Evolutionary conservation across 768 basidiomycete species (phyloP), one percentile per base, ranked within the genome.

Genomic region (Ramaria rubella): DNA sequence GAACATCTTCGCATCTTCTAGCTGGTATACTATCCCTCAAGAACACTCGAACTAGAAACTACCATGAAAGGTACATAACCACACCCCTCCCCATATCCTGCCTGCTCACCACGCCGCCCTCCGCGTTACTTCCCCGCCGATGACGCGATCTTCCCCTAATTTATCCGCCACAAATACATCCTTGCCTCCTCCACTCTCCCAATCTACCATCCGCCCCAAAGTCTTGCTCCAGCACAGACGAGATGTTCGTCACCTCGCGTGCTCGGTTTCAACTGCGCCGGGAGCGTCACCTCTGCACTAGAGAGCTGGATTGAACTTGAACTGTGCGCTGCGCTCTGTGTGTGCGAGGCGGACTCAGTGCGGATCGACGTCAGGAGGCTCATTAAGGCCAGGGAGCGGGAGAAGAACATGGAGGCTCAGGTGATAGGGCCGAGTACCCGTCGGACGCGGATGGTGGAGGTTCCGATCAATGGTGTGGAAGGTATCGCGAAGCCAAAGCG

Each of bases 11-110:
- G 53, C 48, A 60, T 72, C n/a, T 29, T 29, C 15, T 30, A 56
- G 89, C 65, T 99, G 96, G 96, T 98, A 98, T 69, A 87, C 94
- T 2, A 78, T 98, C 17, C 96, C 96, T 3, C 94, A 96, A 69
- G 86, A 78, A 17, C 81, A 91, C 57, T 84, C 93, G 0, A 71
- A 73, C 79, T 99, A n/a, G 96, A 98, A 68, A 78, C 85, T 36
- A 85, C 85, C 3, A 94, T 99, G 87, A 81, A 83, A 72, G 83
- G 94, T 93, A 55, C 55, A 77, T 67, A 19, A 7, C 31, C 48
- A 38, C 40, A 6, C 17, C 40, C 24, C 17, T 26, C 15, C n/a
- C 23, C 9, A 26, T n/a, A n/a, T 56, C 44, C 24, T 49, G 33
- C 59, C 61, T 33, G 63, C 53, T 24, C 33, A 48, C 5, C 9